Evolutionary conservation across 2,329 filamentous ascomycete genomes (phyloP).

Genomic region (Scedosporium boydii): DNA sequence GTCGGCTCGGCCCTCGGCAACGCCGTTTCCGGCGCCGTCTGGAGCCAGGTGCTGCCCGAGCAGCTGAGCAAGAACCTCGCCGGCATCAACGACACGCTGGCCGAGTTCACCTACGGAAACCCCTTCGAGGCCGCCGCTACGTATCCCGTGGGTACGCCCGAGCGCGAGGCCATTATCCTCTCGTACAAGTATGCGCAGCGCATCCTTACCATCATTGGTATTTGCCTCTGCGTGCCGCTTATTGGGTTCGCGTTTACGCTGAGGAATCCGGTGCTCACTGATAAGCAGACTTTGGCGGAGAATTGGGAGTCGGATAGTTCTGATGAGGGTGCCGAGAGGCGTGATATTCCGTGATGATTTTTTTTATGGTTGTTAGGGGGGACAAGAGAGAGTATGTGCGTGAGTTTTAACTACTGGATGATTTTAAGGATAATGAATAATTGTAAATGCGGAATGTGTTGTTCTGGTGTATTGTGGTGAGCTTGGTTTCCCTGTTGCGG

Average conservation of each 20-base stretch:
- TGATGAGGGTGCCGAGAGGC: background rate
- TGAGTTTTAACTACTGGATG: too few species aligned
- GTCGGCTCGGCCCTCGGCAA: constrained; percentile 52
- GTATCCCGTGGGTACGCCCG: constrained; percentile 31
- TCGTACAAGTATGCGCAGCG: constrained; percentile 38
- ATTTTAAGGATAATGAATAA: too few species aligned
- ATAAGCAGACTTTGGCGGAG: constrained; percentile 32
- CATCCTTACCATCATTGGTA: constrained; percentile 36
- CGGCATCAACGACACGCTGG: constrained; percentile 27
- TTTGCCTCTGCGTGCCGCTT: constrained; percentile 38
- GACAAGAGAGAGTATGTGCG: too few species aligned
- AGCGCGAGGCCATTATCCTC: constrained; percentile 31
- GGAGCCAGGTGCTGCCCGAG: constrained; percentile 46
- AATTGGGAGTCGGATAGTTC: constrained; percentile 9
- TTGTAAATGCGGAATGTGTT: too few species aligned
- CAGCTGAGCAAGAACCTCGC: constrained; percentile 29
- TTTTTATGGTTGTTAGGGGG: too few species aligned
- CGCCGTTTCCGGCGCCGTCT: constrained; percentile 51
- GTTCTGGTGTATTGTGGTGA: too few species aligned
- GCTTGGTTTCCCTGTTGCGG: too few species aligned
- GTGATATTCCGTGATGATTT: too few species aligned
- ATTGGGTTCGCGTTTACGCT: constrained; percentile 32
- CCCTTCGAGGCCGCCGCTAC: constrained; percentile 21
- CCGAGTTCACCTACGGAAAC: constrained; percentile 22
- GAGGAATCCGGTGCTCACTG: constrained; percentile 35